Evolutionary conservation across 1,284 basidiomycete species (phyloP), one percentile per base, ranked within the genome.

Genomic region (Ganoderma sinense): DNA sequence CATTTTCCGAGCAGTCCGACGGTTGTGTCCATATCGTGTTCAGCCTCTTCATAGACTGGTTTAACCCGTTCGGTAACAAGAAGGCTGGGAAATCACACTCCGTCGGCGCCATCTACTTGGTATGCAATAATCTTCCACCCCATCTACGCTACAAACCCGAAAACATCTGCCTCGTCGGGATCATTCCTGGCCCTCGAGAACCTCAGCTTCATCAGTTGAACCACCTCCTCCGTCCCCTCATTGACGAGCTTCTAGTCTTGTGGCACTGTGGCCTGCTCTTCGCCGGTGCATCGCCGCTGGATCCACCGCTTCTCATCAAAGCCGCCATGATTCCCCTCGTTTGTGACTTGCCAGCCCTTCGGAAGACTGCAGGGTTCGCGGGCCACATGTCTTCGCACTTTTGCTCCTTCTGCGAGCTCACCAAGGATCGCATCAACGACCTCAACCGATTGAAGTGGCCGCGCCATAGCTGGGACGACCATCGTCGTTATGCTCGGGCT

Each of bases 61-160:
- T 72, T 64, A 72, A 70, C 48, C 68, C 68, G 1, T 65, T 33
- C 48, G 68, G 68, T 8, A 72, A 72, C 55, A 72, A 72, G 61
- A 69, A 68, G 43, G 68, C 71, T n/a, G n/a, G n/a, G n/a, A n/a
- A n/a, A n/a, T n/a, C n/a, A n/a, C n/a, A n/a, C n/a, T n/a, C n/a
- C n/a, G 48, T 70, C 10, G 68, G 71, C 0, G 71, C 36, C 0
- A 65, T 73, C 20, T 67, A 67, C 23, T 55, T 70, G 1, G 51
- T 43, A 2, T 73, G 69, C 36, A 40, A 70, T 8, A 73, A 70
- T 39, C 61, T 73, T 31, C 71, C 69, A 11, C 66, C 67, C 3
- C 45, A 75, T 16, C 45, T 75, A 10, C 71, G 74, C 8, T 73
- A 75, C 66, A 62, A 45, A 4, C 64, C 64, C 5, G 75, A 77